A percentile compares a stretch with the other conserved stretches of the same genome.
Evolutionary conservation across 2,329 filamentous ascomycete species (phyloP).

Genomic region (Phialemoniopsis sp.): DNA sequence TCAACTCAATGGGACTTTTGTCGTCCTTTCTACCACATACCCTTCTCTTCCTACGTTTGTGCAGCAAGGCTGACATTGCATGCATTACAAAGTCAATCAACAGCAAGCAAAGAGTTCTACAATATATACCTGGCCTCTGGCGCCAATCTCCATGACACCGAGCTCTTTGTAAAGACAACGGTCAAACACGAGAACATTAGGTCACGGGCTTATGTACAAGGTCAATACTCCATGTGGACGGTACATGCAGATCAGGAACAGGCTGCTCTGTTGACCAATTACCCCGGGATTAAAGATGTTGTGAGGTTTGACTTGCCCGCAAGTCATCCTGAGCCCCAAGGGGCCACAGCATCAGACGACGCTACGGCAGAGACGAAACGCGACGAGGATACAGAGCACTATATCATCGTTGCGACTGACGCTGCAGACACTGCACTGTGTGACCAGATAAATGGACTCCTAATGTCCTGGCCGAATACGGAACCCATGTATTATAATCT

Average conservation of each 20-base stretch:
- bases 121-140: background rate
- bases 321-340: background rate
- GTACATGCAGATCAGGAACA: background rate
- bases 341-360: background rate
- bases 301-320: background rate
- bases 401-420: background rate
- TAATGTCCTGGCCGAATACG: background rate
- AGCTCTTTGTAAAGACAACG: background rate
- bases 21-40: no score
- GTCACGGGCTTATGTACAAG: background rate
- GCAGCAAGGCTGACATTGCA: no score
- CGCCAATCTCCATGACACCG: background rate
- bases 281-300: background rate
- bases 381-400: background rate
- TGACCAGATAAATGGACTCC: background rate
- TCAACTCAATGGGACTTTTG: no score
- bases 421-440: background rate
- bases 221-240: background rate
- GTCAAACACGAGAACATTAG: background rate
- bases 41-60: no score
- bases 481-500: background rate
- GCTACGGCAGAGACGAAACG: background rate
- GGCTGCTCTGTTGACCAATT: background rate
- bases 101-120: background rate
- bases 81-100: background rate